Percentiles rank a stretch among this genome's conserved stretches.
These are phyloP conservation scores for Calonectria honghensis DNA, from an alignment of 2,329 filamentous ascomycete genomes.

Conservation along the genomic window DNA sequence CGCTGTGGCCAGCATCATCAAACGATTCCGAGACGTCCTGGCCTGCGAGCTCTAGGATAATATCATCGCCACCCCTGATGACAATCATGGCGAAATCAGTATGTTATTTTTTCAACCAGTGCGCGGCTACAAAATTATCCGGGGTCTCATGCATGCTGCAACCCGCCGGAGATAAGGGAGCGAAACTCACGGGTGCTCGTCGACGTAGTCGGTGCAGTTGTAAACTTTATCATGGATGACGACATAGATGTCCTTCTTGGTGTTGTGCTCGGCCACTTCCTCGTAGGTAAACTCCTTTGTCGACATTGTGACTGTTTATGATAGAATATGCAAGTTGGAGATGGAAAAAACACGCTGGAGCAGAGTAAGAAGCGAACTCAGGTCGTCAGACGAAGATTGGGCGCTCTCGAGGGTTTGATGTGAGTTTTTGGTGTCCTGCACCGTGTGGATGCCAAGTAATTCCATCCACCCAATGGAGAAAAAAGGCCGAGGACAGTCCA, in stretches of 20 bases:
- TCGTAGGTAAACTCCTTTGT: constrained; percentile 6
- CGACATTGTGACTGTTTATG: constrained; percentile 8
- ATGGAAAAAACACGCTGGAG: constrained; percentile 1
- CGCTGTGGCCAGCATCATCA: constrained; percentile 7
- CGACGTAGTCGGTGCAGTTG: not conserved
- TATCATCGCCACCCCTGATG: not conserved
- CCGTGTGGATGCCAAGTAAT: not conserved
- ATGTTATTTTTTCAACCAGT: not conserved
- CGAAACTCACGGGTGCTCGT: constrained; percentile 11
- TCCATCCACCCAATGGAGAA: constrained; percentile 9
- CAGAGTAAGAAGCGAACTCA: not conserved
- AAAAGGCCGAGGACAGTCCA: not conserved
- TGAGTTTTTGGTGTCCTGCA: not conserved
- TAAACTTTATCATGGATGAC: constrained; percentile 14
- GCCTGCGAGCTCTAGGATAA: constrained; percentile 5
- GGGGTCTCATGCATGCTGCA: not conserved
- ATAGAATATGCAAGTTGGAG: constrained; percentile 2
- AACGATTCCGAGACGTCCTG: not conserved
- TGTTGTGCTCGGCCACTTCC: constrained; percentile 18
- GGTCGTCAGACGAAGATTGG: not conserved
- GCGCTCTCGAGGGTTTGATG: too few relatives aligned
- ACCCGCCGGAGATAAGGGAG: too few relatives aligned
- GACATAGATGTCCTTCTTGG: constrained; percentile 1
- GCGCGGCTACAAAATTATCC: too few relatives aligned
- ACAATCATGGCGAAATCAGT: not conserved